Base-by-base conservation (phyloP, 163 green algal species). In the Scenedesmus sp. region DNA sequence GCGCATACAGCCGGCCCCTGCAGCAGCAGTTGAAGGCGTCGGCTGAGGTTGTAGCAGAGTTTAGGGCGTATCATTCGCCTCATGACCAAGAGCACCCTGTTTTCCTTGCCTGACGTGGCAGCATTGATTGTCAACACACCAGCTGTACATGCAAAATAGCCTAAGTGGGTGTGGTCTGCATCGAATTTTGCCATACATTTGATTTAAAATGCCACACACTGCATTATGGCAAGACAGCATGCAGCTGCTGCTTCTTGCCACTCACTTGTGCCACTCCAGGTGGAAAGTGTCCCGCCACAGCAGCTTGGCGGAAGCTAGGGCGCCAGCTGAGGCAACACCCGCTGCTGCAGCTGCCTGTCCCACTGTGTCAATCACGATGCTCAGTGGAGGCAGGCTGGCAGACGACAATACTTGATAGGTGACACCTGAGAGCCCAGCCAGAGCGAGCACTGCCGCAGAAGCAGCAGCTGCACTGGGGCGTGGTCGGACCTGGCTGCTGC, bases 1-100 rank as follows among this genome's bases (percentile, higher is more conserved):
- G 86, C 7, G 94, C 23, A 54, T 96, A 96, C 54, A 97, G 60
- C 62, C 91, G 90, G 54, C 94, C 94, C 18, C 94, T 94, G 89
- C 67, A 73, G 7, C 13, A 56, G 52, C 1, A 73, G 52, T 12
- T 52, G 26, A 2, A 64, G 26, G 18, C 20, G 34, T 26, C 9
- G 26, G 18, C 0, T n/a, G n/a, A 7, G 79, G 23, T 52, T 10
- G 60, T 82, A 16, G 4, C 18, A 26, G 57, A 5, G 16, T 20
- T 70, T 18, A 20, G 46, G 5, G 52, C 67, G 82, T 1, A 67
- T 52, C 55, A 70, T 9, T 2, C 54, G 13, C 10, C 73, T 82
- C 73, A 9, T 54, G 73, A 46, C 20, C 20, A 9, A 82, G 7
- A 70, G 62, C 13, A 70, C 62, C 62, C 10, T 70, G 10, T 20